Evolutionary conservation across 225 moss, liverwort and hornwort genomes (phyloP).

Genomic region (Pseudisothecium myosuroides): DNA sequence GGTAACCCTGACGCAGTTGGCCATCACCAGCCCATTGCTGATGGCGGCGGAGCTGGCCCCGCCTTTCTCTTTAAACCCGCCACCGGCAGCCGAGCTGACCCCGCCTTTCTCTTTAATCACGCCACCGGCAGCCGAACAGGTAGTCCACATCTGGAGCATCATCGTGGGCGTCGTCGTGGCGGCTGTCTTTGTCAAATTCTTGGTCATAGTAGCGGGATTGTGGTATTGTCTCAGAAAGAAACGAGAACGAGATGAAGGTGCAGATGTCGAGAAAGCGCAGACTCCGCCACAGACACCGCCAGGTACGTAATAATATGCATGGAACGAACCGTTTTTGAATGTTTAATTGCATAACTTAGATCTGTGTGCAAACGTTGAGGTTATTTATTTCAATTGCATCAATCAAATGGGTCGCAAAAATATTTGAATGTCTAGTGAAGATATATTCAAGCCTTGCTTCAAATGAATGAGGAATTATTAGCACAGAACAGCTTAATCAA

Average conservation of each 20-base stretch:
- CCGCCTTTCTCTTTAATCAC: too few relatives aligned
- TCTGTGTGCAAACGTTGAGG: not conserved
- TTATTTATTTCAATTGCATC: not conserved
- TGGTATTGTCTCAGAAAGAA: not conserved
- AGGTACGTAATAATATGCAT: not conserved
- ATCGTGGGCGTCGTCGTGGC: not conserved
- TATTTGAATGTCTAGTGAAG: not conserved
- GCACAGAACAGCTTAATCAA: not conserved
- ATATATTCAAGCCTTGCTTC: not conserved
- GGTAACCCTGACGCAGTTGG: not conserved
- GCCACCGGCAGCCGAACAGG: too few relatives aligned
- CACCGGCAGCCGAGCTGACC: too few relatives aligned
- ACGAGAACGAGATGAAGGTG: not conserved
- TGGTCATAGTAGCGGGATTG: not conserved
- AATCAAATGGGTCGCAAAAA: not conserved
- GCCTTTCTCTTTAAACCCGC: fast-evolving
- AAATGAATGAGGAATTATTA: not conserved
- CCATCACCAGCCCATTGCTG: not conserved
- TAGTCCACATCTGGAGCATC: not conserved
- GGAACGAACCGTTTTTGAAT: not conserved
- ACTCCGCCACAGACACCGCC: not conserved
- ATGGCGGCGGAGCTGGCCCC: not conserved
- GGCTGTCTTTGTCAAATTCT: not conserved
- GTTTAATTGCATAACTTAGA: not conserved
- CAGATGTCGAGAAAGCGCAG: not conserved